Evolutionary conservation across 2,329 filamentous ascomycete genomes (phyloP).

Genomic region (Stachybotrys elegans): DNA sequence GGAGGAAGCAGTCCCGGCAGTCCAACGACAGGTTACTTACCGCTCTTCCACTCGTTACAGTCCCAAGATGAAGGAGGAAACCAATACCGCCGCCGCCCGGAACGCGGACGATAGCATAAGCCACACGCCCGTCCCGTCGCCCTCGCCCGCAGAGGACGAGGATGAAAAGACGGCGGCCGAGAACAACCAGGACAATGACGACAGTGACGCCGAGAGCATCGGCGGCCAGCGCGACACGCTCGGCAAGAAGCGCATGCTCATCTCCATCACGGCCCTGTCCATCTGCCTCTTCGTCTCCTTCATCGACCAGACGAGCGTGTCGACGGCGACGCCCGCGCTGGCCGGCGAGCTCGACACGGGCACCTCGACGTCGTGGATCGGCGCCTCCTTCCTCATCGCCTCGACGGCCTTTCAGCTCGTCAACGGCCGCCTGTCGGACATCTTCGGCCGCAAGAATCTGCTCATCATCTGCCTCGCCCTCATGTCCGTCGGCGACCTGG

Average conservation of each 20-base stretch:
- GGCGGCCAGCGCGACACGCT: slow-evolving; percentile 24
- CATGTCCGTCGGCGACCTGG: slow-evolving; percentile 22
- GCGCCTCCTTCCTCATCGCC: slow-evolving; percentile 31
- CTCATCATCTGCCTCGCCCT: slow-evolving; percentile 21
- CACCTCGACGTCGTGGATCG: slow-evolving; percentile 27
- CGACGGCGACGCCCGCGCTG: slow-evolving; percentile 31
- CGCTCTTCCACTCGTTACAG: too few relatives aligned
- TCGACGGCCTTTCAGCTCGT: slow-evolving; percentile 30
- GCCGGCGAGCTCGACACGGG: slow-evolving; percentile 23
- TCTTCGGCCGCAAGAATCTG: slow-evolving; percentile 29
- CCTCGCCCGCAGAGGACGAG: not conserved
- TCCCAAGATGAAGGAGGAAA: too few relatives aligned
- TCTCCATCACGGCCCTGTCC: slow-evolving; percentile 22
- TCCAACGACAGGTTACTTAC: too few relatives aligned
- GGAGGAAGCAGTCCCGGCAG: too few relatives aligned
- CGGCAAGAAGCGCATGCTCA: slow-evolving; percentile 13
- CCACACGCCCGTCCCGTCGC: too few relatives aligned
- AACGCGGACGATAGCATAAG: too few relatives aligned
- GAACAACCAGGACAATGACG: too few relatives aligned
- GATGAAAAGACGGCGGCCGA: slow-evolving; percentile 25
- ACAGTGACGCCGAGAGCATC: slow-evolving; percentile 15
- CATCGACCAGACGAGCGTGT: slow-evolving; percentile 30
- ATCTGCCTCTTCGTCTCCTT: slow-evolving; percentile 27
- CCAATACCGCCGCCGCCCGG: too few relatives aligned
- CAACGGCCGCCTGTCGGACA: slow-evolving; percentile 28